phyloP scores from a whole-genome alignment of 108 stramenopile genomes.

The Parietichytrium sp. region DNA sequence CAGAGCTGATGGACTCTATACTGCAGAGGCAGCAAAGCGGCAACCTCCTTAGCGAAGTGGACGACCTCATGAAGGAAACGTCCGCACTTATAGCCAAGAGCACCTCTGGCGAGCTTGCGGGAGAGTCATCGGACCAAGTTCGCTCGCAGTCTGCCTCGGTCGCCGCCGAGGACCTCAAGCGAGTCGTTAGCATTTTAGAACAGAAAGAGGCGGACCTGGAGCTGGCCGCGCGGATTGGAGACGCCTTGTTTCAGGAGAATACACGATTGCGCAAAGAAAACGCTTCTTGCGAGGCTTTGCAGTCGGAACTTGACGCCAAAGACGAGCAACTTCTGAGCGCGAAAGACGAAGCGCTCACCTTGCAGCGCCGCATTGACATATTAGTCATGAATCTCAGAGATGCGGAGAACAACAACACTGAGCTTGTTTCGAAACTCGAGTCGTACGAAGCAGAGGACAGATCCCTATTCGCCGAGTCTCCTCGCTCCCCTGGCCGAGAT shows the following conservation, averaged over 20 bases:
- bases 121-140: not conserved
- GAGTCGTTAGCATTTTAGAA: not conserved
- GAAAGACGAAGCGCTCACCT: not conserved
- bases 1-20: too few relatives aligned
- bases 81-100: not conserved
- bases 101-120: not conserved
- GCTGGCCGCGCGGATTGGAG: slow-evolving; percentile 28
- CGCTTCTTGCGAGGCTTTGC: not conserved
- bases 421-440: not conserved
- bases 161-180: not conserved
- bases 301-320: not conserved
- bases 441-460: too few relatives aligned
- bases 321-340: slow-evolving; percentile 1
- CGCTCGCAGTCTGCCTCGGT: too few relatives aligned
- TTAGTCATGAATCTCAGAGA: not conserved
- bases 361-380: not conserved
- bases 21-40: too few relatives aligned
- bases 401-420: not conserved
- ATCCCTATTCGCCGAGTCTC: too few relatives aligned
- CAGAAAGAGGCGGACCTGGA: slow-evolving; percentile 37
- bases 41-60: not conserved
- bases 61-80: not conserved
- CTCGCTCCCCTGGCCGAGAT: too few relatives aligned
- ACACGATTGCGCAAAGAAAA: slow-evolving; percentile 20
- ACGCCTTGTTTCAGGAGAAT: slow-evolving; percentile 37